A percentile compares a stretch with the other conserved stretches of the same genome.
Conservation (phyloP, 2,329 filamentous ascomycete genomes). For the Canariomyces notabilis region DNA sequence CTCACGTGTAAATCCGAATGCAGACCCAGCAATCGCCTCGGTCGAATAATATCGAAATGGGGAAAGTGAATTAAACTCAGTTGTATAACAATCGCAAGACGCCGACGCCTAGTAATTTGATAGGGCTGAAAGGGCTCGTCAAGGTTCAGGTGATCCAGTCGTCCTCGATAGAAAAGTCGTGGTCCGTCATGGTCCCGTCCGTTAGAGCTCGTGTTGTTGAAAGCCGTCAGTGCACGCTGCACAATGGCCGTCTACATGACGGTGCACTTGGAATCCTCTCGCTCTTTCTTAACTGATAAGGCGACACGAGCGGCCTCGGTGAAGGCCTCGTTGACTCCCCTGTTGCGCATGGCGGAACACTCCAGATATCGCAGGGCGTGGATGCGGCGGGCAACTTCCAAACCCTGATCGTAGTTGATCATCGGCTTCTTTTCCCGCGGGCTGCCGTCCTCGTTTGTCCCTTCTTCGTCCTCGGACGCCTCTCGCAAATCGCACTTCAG, state of each 20-base stretch:
- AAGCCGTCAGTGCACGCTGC: background rate
- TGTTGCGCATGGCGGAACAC: constrained; percentile 97
- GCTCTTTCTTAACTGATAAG: constrained; percentile 63
- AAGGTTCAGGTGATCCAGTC: background rate
- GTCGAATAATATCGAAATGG: constrained; percentile 5
- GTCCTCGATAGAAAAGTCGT: background rate
- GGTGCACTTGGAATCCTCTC: constrained; percentile 56
- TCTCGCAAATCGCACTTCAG: constrained; percentile 96
- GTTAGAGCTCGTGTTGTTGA: background rate
- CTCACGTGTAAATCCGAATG: too few relatives aligned
- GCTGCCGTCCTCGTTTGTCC: constrained; percentile 29
- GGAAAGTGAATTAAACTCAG: constrained; percentile 1
- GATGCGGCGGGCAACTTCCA: constrained; percentile 87
- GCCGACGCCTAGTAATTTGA: constrained; percentile 7
- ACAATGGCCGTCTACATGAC: constrained; percentile 46
- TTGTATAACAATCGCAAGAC: constrained; percentile 4
- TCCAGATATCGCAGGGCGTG: constrained; percentile 92
- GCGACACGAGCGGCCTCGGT: constrained; percentile 96
- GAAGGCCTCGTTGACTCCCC: constrained; percentile 97
- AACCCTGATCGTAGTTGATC: constrained; percentile 86
- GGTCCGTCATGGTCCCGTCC: background rate
- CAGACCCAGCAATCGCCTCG: constrained; percentile 1
- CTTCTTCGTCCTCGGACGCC: constrained; percentile 61
- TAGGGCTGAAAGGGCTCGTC: background rate
- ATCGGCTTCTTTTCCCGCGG: constrained; percentile 60